Conservation (phyloP, 305 asterid genomes). For the Fraxinus greggii region DNA sequence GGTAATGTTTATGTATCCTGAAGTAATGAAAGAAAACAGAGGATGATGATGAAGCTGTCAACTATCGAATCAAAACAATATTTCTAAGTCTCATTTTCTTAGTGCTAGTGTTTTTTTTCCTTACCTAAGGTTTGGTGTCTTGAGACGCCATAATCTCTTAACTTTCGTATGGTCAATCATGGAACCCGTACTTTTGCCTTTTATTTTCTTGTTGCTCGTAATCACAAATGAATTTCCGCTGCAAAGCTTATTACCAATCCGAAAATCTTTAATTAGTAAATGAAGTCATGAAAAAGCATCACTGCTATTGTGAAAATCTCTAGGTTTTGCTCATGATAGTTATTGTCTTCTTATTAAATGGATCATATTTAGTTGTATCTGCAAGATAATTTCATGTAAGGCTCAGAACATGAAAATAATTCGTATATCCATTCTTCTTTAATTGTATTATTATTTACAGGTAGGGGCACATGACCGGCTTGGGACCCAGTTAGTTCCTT, state of each 20-base stretch:
- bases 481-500: slow-evolving; percentile 64
- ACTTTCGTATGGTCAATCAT: not conserved
- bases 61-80: not conserved
- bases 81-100: not conserved
- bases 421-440: not conserved
- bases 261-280: not conserved
- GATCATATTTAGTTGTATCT: not conserved
- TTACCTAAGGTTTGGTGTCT: not conserved
- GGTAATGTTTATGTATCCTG: not conserved
- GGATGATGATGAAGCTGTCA: not conserved
- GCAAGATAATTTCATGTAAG: not conserved
- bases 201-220: not conserved
- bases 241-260: not conserved
- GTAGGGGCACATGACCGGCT: slow-evolving; percentile 78
- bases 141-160: not conserved
- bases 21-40: not conserved
- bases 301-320: not conserved
- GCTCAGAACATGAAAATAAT: not conserved
- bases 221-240: not conserved
- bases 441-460: slow-evolving; percentile 30
- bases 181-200: not conserved
- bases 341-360: not conserved
- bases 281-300: not conserved
- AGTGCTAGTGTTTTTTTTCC: not conserved
- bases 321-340: not conserved